These are phyloP conservation scores for Cryptosporidium canis DNA, from an alignment of 169 alveolate species.

Conservation along the genomic window DNA sequence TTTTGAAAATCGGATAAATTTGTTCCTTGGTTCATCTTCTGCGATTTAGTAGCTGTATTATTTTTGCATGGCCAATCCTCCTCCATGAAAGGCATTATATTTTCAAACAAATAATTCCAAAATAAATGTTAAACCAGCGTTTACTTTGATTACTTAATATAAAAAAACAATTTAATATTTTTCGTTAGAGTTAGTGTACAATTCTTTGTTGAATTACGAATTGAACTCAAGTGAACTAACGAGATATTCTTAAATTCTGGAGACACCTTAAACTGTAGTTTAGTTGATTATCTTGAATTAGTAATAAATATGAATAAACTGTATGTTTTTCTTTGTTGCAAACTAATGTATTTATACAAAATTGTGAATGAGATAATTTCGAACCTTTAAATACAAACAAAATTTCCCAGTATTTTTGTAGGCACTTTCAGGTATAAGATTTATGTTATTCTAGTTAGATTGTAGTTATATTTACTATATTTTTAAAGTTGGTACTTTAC, in stretches of 20 bases:
- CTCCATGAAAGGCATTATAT: background rate
- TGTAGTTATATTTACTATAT: background rate
- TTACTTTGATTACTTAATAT: too few species aligned
- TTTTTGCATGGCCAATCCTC: conserved; percentile 5
- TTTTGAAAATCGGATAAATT: background rate
- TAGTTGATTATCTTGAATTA: conserved; percentile 5
- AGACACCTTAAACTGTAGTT: background rate
- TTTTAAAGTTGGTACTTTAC: background rate
- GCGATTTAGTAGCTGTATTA: background rate
- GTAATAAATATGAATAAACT: background rate
- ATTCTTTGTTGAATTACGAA: background rate
- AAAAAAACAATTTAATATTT: too few species aligned
- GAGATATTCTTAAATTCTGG: background rate
- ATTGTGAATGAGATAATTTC: background rate
- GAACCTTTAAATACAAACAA: conserved; percentile 16
- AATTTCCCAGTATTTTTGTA: conserved; percentile 43
- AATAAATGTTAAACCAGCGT: too few species aligned
- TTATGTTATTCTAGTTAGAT: background rate
- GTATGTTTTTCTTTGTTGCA: background rate
- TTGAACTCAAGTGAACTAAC: background rate
- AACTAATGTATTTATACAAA: background rate
- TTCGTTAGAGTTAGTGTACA: background rate
- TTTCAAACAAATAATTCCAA: background rate
- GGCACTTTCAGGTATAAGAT: background rate
- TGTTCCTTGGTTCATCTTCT: background rate